These are phyloP conservation scores for Globisporangium irregulare DNA, from an alignment of 352 stramenopile species.

Conservation along the genomic window DNA sequence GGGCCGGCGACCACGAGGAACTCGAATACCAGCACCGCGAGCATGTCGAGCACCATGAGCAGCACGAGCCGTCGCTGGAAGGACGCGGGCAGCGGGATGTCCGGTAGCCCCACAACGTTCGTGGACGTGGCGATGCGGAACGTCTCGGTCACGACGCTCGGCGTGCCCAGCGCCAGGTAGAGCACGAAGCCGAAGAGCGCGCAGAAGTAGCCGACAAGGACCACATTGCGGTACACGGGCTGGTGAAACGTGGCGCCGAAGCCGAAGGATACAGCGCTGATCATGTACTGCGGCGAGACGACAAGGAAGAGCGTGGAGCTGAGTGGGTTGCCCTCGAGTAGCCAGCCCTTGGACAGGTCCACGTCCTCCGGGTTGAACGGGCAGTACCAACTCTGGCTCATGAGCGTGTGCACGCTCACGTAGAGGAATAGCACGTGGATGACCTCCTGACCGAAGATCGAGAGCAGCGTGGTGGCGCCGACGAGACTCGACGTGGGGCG, in stretches of 20 bases:
- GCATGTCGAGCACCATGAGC: constrained; percentile 23
- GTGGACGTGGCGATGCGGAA: constrained; percentile 53
- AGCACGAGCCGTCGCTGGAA: constrained; percentile 30
- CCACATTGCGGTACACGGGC: constrained; percentile 40
- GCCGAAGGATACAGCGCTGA: constrained; percentile 23
- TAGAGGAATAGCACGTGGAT: constrained; percentile 56
- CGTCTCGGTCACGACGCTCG: constrained; percentile 31
- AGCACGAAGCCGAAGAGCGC: constrained; percentile 27
- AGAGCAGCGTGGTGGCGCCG: constrained; percentile 40
- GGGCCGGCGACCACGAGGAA: constrained; percentile 29
- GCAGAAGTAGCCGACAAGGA: constrained; percentile 33
- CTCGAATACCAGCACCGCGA: constrained; percentile 30
- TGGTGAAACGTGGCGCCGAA: constrained; percentile 46
- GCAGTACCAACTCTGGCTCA: constrained; percentile 30
- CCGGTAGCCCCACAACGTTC: constrained; percentile 45
- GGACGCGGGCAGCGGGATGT: constrained; percentile 36
- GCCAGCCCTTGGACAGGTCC: constrained; percentile 36
- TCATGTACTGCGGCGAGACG: constrained; percentile 23
- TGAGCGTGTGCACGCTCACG: constrained; percentile 21
- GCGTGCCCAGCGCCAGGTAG: constrained; percentile 42
- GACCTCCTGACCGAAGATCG: constrained; percentile 34
- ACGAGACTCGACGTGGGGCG: constrained; percentile 58
- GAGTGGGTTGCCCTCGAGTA: constrained; percentile 31
- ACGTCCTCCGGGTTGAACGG: constrained; percentile 34
- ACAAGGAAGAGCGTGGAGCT: constrained; percentile 30